Base-by-base conservation (phyloP, 495 filamentous ascomycete species). In the Podospora anserina region DNA sequence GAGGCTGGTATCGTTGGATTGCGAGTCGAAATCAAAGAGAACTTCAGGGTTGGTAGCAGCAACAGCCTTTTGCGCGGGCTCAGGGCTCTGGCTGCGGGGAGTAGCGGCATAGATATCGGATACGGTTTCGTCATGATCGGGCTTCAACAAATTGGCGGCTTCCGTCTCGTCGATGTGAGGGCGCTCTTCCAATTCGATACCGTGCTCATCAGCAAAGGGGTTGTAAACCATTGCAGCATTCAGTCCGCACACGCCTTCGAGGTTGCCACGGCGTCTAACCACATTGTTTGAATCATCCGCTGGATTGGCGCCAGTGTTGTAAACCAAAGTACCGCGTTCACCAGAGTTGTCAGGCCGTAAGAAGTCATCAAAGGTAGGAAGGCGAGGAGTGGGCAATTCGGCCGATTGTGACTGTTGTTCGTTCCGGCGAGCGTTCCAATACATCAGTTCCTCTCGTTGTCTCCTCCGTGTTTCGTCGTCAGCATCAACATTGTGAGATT, bases 361-460 rank as follows among this genome's bases (percentile, higher is more conserved):
- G 72, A 87, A 84, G 69, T 85, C 83, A 70, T 88, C 88, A 73
- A 89, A 86, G 39, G 74, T 83, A 0, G 79, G 78, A 64, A 75
- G 76, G 39, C 76, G 66, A 49, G 39, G 39, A 18, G 39, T 13
- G 15, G 39, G 39, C 39, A 13, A 49, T n/a, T 54, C 58, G 20
- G 69, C 23, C 11, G 61, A 27, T 28, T 74, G 71, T 53, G 72
- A 67, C 20, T 66, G 19, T 65, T 75, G 70, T 13, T 63, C 30
- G 60, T 69, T 65, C 73, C 26, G 34, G 73, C 69, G 71, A 30
- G 81, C 72, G 67, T 88, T 89, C 84, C 90, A 89, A 66, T 90
- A 90, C 77, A 90, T 81, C 27, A 94, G 81, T 73, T 96, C 92
- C 70, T 91, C 90, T 55, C 90, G 83, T 71, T 89, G 89, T 67